Conservation (phyloP, 768 basidiomycete genomes). For the Pleurotus platypus region DNA sequence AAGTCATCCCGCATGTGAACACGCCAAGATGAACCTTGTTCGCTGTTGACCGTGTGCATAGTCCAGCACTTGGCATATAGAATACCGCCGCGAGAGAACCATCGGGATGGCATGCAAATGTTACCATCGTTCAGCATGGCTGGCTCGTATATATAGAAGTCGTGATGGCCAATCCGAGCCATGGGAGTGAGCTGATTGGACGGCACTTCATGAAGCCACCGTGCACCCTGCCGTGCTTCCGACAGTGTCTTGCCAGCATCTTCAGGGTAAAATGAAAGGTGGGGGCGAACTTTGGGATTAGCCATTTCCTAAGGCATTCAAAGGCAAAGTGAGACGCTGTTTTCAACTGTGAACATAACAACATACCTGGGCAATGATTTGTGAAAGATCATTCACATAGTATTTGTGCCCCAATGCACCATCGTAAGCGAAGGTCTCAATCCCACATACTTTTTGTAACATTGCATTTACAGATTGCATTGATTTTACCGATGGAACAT, state of each 20-base stretch:
- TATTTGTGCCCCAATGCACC: slow-evolving; percentile 28
- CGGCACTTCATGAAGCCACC: slow-evolving; percentile 25
- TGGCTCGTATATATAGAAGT: slow-evolving; percentile 28
- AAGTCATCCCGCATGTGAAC: slow-evolving; percentile 11
- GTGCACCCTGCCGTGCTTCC: slow-evolving; percentile 20
- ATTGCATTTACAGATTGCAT: slow-evolving; percentile 12
- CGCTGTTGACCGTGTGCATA: slow-evolving; percentile 1
- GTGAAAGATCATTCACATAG: slow-evolving; percentile 24
- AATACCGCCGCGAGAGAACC: slow-evolving; percentile 15
- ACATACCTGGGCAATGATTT: slow-evolving; percentile 28
- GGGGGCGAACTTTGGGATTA: slow-evolving; percentile 27
- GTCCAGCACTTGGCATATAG: slow-evolving; percentile 19
- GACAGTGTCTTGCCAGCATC: slow-evolving; percentile 18
- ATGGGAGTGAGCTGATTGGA: slow-evolving; percentile 21
- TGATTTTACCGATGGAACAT: slow-evolving; percentile 17
- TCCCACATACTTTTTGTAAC: slow-evolving; percentile 23
- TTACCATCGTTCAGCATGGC: slow-evolving; percentile 13
- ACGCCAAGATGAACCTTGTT: slow-evolving; percentile 12
- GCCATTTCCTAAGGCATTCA: slow-evolving; percentile 27
- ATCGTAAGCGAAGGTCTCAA: slow-evolving; percentile 22
- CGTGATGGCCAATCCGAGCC: slow-evolving; percentile 15
- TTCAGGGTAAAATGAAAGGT: slow-evolving; percentile 30
- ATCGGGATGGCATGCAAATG: slow-evolving; percentile 20
- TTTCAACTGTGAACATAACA: neutral
- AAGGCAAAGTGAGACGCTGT: no score